Conservation (phyloP, 164 flowering plant genomes). For the Vitis cinerea region DNA sequence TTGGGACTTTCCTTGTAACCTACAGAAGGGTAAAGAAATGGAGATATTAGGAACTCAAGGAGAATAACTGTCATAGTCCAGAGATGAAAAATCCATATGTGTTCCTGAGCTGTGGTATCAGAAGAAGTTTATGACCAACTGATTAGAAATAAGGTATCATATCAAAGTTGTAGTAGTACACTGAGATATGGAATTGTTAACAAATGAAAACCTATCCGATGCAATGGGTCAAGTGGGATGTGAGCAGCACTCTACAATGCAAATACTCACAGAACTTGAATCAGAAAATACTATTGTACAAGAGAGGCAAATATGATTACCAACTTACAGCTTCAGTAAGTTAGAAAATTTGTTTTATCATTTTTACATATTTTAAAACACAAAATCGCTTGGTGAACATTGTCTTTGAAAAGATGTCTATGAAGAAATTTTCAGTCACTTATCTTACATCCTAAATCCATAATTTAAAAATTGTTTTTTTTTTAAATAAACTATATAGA, state of each 20-base stretch:
- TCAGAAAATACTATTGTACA: too few species aligned
- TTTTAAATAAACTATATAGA: too few species aligned
- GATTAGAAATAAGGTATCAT: neutral
- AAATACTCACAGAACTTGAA: neutral
- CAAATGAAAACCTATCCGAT: neutral
- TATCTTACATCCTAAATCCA: too few species aligned
- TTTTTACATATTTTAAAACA: neutral
- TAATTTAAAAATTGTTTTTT: too few species aligned
- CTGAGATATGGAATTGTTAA: neutral
- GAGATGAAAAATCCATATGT: neutral
- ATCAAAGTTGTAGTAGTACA: neutral
- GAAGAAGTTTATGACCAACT: neutral
- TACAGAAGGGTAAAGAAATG: constrained; percentile 19
- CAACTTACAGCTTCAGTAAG: neutral
- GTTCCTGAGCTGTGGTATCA: neutral
- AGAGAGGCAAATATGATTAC: too few species aligned
- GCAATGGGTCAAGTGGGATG: neutral
- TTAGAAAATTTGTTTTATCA: neutral
- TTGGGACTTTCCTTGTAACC: constrained; percentile 95
- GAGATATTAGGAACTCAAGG: too few species aligned
- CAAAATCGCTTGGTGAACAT: neutral
- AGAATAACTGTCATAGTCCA: neutral
- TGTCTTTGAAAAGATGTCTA: neutral
- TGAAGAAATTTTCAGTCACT: neutral
- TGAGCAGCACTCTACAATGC: neutral